Evolutionary conservation across 2,329 filamentous ascomycete genomes (phyloP), one percentile per base, ranked within the genome.

Genomic region (Hypoxylon rubiginosum): DNA sequence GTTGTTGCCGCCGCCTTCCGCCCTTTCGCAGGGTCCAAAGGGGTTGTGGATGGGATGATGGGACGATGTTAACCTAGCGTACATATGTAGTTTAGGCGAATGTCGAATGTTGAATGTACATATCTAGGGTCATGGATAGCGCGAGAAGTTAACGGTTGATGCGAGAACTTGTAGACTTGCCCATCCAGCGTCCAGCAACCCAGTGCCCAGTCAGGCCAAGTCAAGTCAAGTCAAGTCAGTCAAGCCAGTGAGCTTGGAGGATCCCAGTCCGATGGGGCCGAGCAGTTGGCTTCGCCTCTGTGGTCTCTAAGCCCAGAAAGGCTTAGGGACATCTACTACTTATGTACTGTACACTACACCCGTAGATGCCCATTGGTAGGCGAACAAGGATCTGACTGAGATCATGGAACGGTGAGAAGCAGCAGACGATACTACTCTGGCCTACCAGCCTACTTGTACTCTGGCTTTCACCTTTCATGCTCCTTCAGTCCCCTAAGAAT

Each of bases 241-340:
- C 39, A 41, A 43, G 39, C 56, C 52, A 68, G 59, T 57, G 59
- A 66, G 62, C 62, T 26, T 61, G 64, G 63, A 71, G 69, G 72
- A 73, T 71, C 68, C 68, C 66, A 70, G 70, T 69, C 70, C 67
- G 71, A 74, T 68, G 68, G 70, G 71, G 71, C 70, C 71, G 70
- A 70, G 70, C 62, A 69, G 54, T 68, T 66, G 69, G 71, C 72
- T 74, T 71, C 72, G 72, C 71, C 72, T 67, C 71, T 62, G 62
- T 56, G 45, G 52, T 63, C 62, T 45, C 70, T 72, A 71, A 64
- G 54, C 70, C 67, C 19, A 70, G 64, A 72, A 69, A 58, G 64
- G 71, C 66, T 67, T 73, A 68, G 68, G 63, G 54, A 55, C 26
- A 59, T 54, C 56, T 56, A 28, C 55, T 45, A 61, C 46, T 45